Percentiles rank a stretch among this genome's conserved stretches.
These are phyloP conservation scores for Aspergillus ruber DNA, from an alignment of 2,329 filamentous ascomycete genomes.

Conservation along the genomic window DNA sequence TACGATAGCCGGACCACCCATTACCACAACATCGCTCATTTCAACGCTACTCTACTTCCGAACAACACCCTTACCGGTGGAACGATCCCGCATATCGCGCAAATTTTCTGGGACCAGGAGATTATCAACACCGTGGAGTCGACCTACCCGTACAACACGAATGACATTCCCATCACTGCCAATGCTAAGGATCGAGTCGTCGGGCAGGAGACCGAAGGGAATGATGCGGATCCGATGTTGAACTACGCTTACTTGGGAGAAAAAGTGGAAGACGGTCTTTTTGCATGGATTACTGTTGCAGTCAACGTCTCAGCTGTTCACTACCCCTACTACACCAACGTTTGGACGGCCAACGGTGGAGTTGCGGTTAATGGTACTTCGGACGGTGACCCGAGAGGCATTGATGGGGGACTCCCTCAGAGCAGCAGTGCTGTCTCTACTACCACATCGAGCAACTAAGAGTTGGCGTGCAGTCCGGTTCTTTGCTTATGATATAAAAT, in stretches of 20 bases:
- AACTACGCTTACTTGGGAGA: constrained; percentile 11
- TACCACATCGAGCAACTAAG: background rate
- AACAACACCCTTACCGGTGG: constrained; percentile 39
- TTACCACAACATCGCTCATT: constrained; percentile 24
- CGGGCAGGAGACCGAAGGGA: constrained; percentile 7
- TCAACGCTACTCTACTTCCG: constrained; percentile 21
- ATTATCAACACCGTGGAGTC: constrained; percentile 46
- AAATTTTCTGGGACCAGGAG: constrained; percentile 56
- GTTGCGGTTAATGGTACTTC: background rate
- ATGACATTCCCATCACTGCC: constrained; percentile 8
- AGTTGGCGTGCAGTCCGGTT: background rate
- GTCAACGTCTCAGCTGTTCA: constrained; percentile 8
- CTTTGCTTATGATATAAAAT: background rate
- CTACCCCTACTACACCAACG: background rate
- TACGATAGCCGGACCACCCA: constrained; percentile 33
- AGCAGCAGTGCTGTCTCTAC: background rate
- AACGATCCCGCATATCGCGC: constrained; percentile 53
- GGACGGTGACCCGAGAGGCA: background rate
- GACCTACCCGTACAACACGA: constrained; percentile 29
- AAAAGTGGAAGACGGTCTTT: constrained; percentile 7
- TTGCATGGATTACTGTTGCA: constrained; percentile 9
- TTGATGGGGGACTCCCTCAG: background rate
- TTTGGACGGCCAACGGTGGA: background rate
- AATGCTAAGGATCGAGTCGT: constrained; percentile 12
- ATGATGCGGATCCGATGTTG: constrained; percentile 9